Conservation (phyloP, 306 rosid genomes). For the Cicer bijugum region DNA sequence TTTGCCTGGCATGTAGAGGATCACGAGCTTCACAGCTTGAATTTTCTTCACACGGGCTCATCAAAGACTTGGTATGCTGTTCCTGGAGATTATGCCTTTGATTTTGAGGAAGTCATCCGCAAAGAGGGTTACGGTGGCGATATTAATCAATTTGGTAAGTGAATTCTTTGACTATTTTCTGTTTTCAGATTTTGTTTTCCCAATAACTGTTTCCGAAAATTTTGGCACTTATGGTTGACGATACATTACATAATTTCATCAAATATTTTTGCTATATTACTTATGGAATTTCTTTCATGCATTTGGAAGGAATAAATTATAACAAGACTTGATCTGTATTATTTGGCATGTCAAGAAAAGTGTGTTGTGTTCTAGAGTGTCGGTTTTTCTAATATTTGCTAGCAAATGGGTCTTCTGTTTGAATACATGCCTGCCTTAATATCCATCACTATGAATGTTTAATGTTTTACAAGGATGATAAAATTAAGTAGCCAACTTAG, state of each 20-base stretch:
- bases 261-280: conserved; percentile 21
- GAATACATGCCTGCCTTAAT: conserved; percentile 3
- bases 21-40: conserved; percentile 99
- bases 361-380: conserved; percentile 20
- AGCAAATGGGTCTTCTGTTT: conserved; percentile 23
- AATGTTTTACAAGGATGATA: conserved; percentile 22
- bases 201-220: conserved; percentile 3
- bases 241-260: conserved; percentile 32
- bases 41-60: conserved; percentile 92
- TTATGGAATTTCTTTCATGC: conserved; percentile 27
- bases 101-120: conserved; percentile 87
- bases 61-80: conserved; percentile 98
- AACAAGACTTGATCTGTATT: conserved; percentile 9
- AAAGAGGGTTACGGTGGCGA: conserved; percentile 76
- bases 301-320: background rate
- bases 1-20: conserved; percentile 99
- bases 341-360: conserved; percentile 31
- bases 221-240: conserved; percentile 17
- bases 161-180: conserved; percentile 33
- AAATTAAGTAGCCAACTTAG: conserved; percentile 8
- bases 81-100: conserved; percentile 87
- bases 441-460: conserved; percentile 10
- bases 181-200: background rate
- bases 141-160: conserved; percentile 85
- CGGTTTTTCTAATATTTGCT: conserved; percentile 15